Evolutionary conservation across 176 grass and related monocot genomes (phyloP).

Genomic region (Triticum monococcum): DNA sequence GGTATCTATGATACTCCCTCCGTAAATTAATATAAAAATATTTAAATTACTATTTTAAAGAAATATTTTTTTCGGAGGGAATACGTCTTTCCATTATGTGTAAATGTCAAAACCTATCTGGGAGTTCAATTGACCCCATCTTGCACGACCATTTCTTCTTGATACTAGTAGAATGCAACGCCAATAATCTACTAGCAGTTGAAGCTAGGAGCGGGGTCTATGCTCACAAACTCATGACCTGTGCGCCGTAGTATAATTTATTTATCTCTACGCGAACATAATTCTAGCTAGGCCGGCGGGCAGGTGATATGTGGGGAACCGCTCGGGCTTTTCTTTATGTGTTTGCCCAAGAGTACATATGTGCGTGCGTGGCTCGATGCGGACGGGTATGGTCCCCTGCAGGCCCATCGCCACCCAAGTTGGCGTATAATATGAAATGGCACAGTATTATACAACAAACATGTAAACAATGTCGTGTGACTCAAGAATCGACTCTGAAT

Average conservation of each 20-base stretch:
- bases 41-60: too few species aligned
- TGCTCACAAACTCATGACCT: not conserved
- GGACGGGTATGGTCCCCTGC: not conserved
- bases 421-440: not conserved
- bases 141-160: not conserved
- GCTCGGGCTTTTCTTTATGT: not conserved
- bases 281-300: not conserved
- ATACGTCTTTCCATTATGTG: too few species aligned
- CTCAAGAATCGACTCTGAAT: not conserved
- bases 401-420: not conserved
- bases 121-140: not conserved
- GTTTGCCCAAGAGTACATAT: not conserved
- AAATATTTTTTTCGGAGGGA: too few species aligned
- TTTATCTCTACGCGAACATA: not conserved
- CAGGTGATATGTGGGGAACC: conserved; percentile 11
- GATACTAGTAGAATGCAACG: not conserved
- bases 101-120: not conserved
- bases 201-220: not conserved
- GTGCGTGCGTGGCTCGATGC: conserved; percentile 14
- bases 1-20: too few species aligned
- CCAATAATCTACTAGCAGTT: not conserved
- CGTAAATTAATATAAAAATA: too few species aligned
- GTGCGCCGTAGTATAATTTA: not conserved
- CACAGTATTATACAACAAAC: not conserved
- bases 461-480: not conserved